phyloP scores from a whole-genome alignment of 1,284 basidiomycete genomes.

The Ustilago lituana region DNA sequence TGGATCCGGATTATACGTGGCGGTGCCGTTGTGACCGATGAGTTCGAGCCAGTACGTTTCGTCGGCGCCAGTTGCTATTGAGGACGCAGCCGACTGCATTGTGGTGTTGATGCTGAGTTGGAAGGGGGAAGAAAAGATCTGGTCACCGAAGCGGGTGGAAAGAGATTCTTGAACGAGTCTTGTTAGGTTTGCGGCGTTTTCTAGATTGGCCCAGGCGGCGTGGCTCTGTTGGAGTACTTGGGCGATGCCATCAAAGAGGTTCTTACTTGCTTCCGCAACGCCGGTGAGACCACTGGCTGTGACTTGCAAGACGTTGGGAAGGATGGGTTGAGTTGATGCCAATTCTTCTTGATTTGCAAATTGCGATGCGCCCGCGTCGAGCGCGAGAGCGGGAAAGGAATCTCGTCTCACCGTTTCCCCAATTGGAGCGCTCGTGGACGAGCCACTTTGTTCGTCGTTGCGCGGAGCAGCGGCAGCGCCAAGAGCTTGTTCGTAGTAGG shows the following conservation, averaged over 20 bases:
- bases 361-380: slow-evolving; percentile 5
- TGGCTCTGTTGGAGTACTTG: slow-evolving; percentile 38
- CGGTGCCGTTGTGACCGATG: slow-evolving; percentile 33
- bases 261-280: slow-evolving; percentile 30
- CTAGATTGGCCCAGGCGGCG: slow-evolving; percentile 23
- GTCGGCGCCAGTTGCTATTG: background rate
- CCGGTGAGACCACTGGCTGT: slow-evolving; percentile 28
- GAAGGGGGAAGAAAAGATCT: slow-evolving; percentile 12
- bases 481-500: slow-evolving; percentile 4
- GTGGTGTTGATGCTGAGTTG: slow-evolving; percentile 22
- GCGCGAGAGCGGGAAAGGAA: slow-evolving; percentile 8
- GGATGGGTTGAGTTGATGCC: slow-evolving; percentile 6
- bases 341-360: slow-evolving; percentile 20
- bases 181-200: slow-evolving; percentile 34
- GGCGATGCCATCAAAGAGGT: slow-evolving; percentile 30
- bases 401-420: slow-evolving; percentile 7
- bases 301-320: slow-evolving; percentile 26
- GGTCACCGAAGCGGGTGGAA: slow-evolving; percentile 14
- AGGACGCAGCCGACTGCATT: slow-evolving; percentile 3
- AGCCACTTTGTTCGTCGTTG: background rate
- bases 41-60: slow-evolving; percentile 35
- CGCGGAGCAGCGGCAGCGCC: background rate
- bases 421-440: slow-evolving; percentile 7
- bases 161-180: slow-evolving; percentile 21
- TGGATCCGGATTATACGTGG: slow-evolving; percentile 45